These are phyloP conservation scores for Daldinia vernicosa DNA, from an alignment of 495 filamentous ascomycete genomes.

Conservation along the genomic window DNA sequence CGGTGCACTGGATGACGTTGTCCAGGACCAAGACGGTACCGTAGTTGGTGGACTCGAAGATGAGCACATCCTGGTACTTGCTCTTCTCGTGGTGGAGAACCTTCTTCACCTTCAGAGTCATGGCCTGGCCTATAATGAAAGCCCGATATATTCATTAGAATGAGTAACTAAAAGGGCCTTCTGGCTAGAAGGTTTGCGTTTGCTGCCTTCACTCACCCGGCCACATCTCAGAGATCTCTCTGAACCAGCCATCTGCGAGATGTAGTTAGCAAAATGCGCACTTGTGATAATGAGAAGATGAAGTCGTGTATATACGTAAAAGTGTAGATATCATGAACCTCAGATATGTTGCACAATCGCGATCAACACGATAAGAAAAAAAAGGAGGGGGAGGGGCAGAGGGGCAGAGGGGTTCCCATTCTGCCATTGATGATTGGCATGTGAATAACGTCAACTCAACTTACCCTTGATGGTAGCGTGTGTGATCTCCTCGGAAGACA, in stretches of 20 bases:
- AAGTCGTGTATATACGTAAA: neutral
- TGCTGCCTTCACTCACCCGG: slow-evolving; percentile 63
- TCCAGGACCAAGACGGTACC: slow-evolving; percentile 97
- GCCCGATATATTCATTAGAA: slow-evolving; percentile 21
- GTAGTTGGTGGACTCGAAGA: slow-evolving; percentile 97
- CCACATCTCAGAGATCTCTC: slow-evolving; percentile 97
- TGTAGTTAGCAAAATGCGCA: slow-evolving; percentile 16
- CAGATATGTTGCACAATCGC: slow-evolving; percentile 2
- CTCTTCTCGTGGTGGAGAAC: slow-evolving; percentile 98
- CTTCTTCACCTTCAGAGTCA: slow-evolving; percentile 98
- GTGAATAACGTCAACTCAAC: slow-evolving; percentile 30
- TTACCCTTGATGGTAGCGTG: slow-evolving; percentile 69
- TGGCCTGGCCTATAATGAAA: slow-evolving; percentile 77
- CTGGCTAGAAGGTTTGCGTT: neutral
- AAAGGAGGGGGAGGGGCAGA: slow-evolving; percentile 1
- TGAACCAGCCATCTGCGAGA: slow-evolving; percentile 95
- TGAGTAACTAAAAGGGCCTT: neutral
- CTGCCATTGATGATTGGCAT: neutral
- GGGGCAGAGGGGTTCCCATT: neutral
- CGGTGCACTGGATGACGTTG: slow-evolving; percentile 98
- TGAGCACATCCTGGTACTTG: slow-evolving; percentile 97
- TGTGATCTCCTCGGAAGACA: slow-evolving; percentile 59
- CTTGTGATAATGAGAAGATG: neutral
- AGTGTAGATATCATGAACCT: neutral
- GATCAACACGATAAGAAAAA: neutral